Evolutionary conservation across 2,329 filamentous ascomycete species (phyloP), one percentile per base, ranked within the genome.

Genomic region (Aureobasidium uvarum): DNA sequence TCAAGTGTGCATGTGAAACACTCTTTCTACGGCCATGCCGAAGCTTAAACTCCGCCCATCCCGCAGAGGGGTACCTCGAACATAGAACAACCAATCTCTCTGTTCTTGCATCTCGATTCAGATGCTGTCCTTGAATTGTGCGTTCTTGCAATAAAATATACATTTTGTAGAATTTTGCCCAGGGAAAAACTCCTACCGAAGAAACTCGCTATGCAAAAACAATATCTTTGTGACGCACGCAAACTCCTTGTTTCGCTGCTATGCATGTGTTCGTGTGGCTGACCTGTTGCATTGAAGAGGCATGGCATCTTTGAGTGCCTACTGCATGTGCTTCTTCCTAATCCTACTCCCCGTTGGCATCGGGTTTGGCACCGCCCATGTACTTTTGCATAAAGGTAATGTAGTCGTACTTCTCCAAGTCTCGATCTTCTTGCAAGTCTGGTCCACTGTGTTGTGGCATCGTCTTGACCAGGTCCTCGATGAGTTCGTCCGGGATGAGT

Each of bases 401-500:
- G 80, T 99, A 99, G 78, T 99, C 95, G 76, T 89, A 99, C 78
- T 98, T 96, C 43, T 90, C 86, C 74, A 91, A 79, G 60, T 93
- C 89, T 64, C 92, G 84, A 76, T 98, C 95, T 73, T 92, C 87
- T 65, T 91, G 86, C 77, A 94, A 84, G 76, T 97, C 93, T 2
- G 92, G 92, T 0, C 94, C 95, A 59, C 83, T 85, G 76, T 97
- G 93, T 62, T 81, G 75, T 0, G 95, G 95, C 84, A 99, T 96
- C 60, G 91, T 91, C 72, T 90, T 85, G 62, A 95, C 83, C 55
- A 99, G 83, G 77, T 96, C 91, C 68, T 97, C 93, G 73, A 99
- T 97, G 69, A 99, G 90, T 74, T 98, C 94, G 74, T 99, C 95
- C 0, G 95, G 95, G 43, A 99, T 96, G 45, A 99, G 85, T 48